Conservation (phyloP, 345 rosid genomes). For the Melaleuca quinquenervia region DNA sequence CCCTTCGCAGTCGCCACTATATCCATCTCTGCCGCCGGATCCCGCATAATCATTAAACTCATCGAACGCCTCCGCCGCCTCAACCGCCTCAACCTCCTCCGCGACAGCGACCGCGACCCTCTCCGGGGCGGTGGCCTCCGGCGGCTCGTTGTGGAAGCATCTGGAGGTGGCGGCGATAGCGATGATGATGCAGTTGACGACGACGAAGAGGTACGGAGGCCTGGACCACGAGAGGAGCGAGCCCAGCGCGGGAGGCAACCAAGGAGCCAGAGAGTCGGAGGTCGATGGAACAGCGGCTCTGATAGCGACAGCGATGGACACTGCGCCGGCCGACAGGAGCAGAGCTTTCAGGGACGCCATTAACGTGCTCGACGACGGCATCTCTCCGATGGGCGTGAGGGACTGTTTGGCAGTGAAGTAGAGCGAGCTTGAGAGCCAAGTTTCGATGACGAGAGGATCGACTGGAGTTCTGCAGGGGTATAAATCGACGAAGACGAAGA, state of each 20-base stretch:
- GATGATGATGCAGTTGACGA: slow-evolving; percentile 45
- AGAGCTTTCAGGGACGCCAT: slow-evolving; percentile 10
- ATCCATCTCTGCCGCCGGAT: neutral
- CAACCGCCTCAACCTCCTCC: neutral
- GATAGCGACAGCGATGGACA: slow-evolving; percentile 16
- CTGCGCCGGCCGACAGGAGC: slow-evolving; percentile 24
- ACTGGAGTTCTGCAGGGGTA: neutral
- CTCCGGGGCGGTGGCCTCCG: neutral
- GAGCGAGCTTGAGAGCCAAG: neutral
- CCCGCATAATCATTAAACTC: neutral
- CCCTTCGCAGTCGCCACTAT: neutral
- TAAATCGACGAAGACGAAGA: neutral
- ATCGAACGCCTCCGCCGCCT: neutral
- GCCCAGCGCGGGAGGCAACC: slow-evolving; percentile 25
- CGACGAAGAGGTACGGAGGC: slow-evolving; percentile 48
- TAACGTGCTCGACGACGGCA: neutral
- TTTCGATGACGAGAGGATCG: neutral
- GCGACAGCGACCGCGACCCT: neutral
- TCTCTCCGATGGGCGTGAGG: neutral
- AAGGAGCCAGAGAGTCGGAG: slow-evolving; percentile 16
- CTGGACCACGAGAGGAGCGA: slow-evolving; percentile 36
- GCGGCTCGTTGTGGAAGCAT: neutral
- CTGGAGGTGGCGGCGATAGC: slow-evolving; percentile 40
- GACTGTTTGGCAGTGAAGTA: neutral
- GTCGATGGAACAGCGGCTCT: slow-evolving; percentile 23